Evolutionary conservation across 305 asterid species (phyloP), one percentile per base, ranked within the genome.

Genomic region (Solanum aculeatissimum): DNA sequence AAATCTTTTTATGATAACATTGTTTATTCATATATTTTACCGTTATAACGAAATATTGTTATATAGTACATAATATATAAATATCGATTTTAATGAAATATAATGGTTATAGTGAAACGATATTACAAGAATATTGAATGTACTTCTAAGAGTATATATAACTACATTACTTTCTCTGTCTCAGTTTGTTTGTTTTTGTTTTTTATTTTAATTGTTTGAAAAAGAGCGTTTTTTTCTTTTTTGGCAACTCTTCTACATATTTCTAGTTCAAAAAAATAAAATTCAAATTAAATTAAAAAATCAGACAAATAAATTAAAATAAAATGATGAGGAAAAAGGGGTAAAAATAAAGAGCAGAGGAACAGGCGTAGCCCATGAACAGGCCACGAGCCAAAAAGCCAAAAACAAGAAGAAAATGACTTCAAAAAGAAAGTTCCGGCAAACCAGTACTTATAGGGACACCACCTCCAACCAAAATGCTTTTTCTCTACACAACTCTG

Each of bases 381-480:
- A 87, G 72, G 84, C 87, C 89, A 86, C 89, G 86, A 90, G 89
- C 87, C 57, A 18, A 85, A 90, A 92, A 82, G 91, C 89, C 89
- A 77, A 49, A 89, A 87, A 90, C 93, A 87, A 84, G 88, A 89
- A 84, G 89, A 87, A 89, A 89, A 90, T 18, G 69, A 84, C 65
- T 82, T 23, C 4, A 27, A 60, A 72, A 85, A 75, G 84, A 89
- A 87, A 74, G 84, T 65, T 83, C 83, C 86, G 63, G 66, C 83
- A 90, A 87, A 69, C 88, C 75, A 54, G 81, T 85, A 87, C 87
- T 80, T 57, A 43, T 35, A 87, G 83, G 74, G 83, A 78, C 84
- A 71, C 69, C 87, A 70, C 63, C 79, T 70, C 79, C 79, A 40
- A 70, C 53, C 54, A 89, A 86, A 83, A 83, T 88, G 86, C 90